A percentile compares a stretch with the other conserved stretches of the same genome.
phyloP scores from a whole-genome alignment of 495 filamentous ascomycete species.

The Aspergillus wentii region DNA sequence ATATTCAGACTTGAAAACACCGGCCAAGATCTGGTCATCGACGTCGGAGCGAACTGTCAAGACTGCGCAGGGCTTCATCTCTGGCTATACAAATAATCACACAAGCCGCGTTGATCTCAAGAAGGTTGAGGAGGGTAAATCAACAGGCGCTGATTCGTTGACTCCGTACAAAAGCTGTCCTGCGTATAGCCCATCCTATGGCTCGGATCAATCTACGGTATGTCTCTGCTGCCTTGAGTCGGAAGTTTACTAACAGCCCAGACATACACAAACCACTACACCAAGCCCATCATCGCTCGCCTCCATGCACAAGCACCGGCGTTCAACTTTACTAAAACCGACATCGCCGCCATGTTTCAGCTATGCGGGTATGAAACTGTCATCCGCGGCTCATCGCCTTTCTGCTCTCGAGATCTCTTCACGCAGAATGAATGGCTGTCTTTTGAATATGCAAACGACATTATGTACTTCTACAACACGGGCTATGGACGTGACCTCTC shows the following conservation, averaged over 20 bases:
- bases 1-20: conserved; percentile 8
- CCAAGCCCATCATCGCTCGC: conserved; percentile 10
- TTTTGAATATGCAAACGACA: conserved; percentile 19
- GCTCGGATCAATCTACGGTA: conserved; percentile 15
- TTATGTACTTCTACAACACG: conserved; percentile 20
- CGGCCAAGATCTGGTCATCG: conserved; percentile 14
- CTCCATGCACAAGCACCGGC: conserved; percentile 8
- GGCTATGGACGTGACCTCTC: conserved; percentile 14
- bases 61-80: conserved; percentile 14
- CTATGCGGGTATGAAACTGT: conserved; percentile 24
- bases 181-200: conserved; percentile 17
- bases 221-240: neutral
- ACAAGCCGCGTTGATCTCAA: conserved; percentile 9
- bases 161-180: conserved; percentile 20
- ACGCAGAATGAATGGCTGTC: conserved; percentile 16
- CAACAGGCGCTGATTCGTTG: conserved; percentile 15
- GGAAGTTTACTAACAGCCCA: too few relatives aligned
- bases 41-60: conserved; percentile 13
- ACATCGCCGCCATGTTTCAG: conserved; percentile 22
- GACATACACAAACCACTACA: conserved; percentile 12
- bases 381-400: conserved; percentile 17
- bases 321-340: conserved; percentile 17
- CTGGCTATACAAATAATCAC: conserved; percentile 14
- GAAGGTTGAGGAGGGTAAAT: conserved; percentile 11
- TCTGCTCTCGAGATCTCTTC: conserved; percentile 15